Base-by-base conservation (phyloP, 805 yeast genomes). In the Yarrowia keelungensis region DNA sequence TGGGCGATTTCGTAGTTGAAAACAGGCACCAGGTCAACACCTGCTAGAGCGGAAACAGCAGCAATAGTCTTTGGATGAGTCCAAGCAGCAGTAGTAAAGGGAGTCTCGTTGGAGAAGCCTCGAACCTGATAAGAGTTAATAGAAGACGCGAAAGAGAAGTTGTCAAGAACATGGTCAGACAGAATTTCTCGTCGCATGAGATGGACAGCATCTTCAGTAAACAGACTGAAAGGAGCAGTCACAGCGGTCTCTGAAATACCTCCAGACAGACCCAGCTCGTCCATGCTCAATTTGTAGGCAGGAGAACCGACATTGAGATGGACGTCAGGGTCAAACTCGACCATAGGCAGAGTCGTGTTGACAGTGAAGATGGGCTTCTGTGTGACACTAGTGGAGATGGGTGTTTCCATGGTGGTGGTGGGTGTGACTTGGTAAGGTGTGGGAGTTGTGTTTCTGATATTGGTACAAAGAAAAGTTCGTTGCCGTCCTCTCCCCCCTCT, bases 1-100 rank as follows among this genome's bases (percentile, higher is more conserved):
- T 56, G 62, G 26, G 62, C 62, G 5, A 56, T 56, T 12, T 56
- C 62, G 47, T 56, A 56, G 11, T 56, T 22, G 14, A 39, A 56
- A 3, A 56, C 62, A 1, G 62, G 62, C 36, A 42, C 47, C 7
- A 56, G 47, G 14, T 56, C 62, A 8, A 56, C 38, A 15, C 62
- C 62, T 1, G 62, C 62, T 0, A 56, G 46, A 0, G 12, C n/a
- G 1, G 62, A 56, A 3, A 56, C 22, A 3, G 62, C 47, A 2
- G 19, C 39, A 41, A 56, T 26, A 7, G 62, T 56, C 7, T 10
- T 3, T 0, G 62, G 62, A 11, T 56, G 62, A 0, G 62, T 56
- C 62, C 62, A 56, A 2, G 62, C 62, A 5, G 62, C 47, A 1
- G 47, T 56, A 8, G 62, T 56, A 11, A 56, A 56, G 22, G 62